Base-by-base conservation (phyloP, 331 rosid species). In the Stylosanthes scabra region DNA sequence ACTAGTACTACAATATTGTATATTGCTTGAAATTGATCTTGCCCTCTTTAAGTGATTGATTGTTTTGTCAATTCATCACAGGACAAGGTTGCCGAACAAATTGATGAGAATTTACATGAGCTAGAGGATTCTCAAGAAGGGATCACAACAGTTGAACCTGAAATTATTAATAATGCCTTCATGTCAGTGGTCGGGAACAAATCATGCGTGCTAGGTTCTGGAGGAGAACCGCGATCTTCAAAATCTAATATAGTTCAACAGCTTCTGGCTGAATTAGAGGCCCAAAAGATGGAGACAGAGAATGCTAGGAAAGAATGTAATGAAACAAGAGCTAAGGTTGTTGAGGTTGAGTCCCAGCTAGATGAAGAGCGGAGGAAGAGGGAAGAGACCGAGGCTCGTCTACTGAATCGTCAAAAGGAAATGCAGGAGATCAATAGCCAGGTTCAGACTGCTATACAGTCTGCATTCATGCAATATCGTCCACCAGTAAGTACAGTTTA, bases 381-480 rank as follows among this genome's bases (percentile, higher is more conserved):
- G 20, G 71, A 65, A 62, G 78, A 81, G 62, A 14, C 16, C 13
- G 81, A 76, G 67, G 51, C 8, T 59, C 71, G 75, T 20, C 54
- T 71, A 50, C 25, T 40, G 15, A 70, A 81, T 44, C 85, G 78
- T 50, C 71, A 78, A 66, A 79, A 72, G 27, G 72, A 78, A 34
- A 74, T 74, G 60, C 75, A 70, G 57, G 81, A 59, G 56, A 83
- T 83, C 75, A 83, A 75, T 56, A 59, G 64, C 39, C 86, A 83
- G 55, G 83, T 83, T 60, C 83, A 83, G 71, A 66, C 78, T 8
- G 69, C 86, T 55, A 74, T 78, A 63, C 80, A 82, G 52, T 41
- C 86, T 63, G 83, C 83, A n/a, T 31, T 82, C 56, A 63, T 74
- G 4, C 75, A 64, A 64, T 68, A 69, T 65, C 40, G 15, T 50